Evolutionary conservation across 1,284 basidiomycete species (phyloP), one percentile per base, ranked within the genome.

Genomic region (Prillingera fragicola): DNA sequence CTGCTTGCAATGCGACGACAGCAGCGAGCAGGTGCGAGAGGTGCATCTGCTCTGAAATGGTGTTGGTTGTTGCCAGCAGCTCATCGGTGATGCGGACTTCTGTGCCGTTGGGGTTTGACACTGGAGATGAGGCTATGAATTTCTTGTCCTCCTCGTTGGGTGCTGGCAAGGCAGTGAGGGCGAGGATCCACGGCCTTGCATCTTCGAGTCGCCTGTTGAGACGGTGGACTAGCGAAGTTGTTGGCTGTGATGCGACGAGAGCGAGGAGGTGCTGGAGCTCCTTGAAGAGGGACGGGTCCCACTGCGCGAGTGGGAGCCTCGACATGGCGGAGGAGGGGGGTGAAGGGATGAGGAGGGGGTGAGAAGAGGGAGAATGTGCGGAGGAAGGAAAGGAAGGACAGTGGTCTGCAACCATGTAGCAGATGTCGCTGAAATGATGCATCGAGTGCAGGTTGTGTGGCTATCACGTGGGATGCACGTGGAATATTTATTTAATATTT

Each of bases 111-210:
- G 65, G 50, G 14, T 33, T 41, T 21, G 42, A 36, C 25, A 54
- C 41, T 18, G 50, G 45, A 43, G 53, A 56, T 25, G 57, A 59
- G 28, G 63, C 58, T 13, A 66, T 55, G 24, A 52, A 38, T 38
- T 55, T 50, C 49, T 61, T 63, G 52, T 67, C 65, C 41, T 54
- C 55, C 3, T 61, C 57, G 37, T 52, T 65, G 1, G 56, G 60
- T 3, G 38, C 43, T 8, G 67, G 63, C 15, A 70, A 41, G 13
- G 51, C 50, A 0, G 63, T 61, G 24, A 70, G 53, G 1, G 54
- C 38, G 14, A 63, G 43, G 12, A 70, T 53, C 67, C 67, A 70
- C 26, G 67, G 67, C 24, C 57, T 48, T 0, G 65, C 64, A 21
- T 57, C 50, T 15, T 67, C 60, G 24, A 70, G 57, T 40, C 55